Evolutionary conservation across 495 filamentous ascomycete species (phyloP).

Genomic region (Geopyxis carbonaria): DNA sequence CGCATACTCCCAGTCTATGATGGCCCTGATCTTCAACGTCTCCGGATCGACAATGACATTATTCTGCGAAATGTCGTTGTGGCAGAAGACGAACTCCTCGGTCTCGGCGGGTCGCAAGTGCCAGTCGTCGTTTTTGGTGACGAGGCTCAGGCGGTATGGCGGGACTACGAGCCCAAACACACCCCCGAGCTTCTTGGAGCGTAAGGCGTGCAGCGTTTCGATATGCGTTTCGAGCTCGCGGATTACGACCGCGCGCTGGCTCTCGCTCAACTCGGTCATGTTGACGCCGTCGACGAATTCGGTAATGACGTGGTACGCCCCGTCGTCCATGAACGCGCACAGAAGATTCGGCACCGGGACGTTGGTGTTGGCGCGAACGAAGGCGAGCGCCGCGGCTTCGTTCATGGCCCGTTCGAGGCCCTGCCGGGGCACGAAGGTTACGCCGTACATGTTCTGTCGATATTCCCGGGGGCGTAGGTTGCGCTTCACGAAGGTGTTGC

Average conservation of each 20-base stretch:
- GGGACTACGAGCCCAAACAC: constrained; percentile 6
- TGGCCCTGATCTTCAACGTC: constrained; percentile 24
- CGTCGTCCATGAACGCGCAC: constrained; percentile 7
- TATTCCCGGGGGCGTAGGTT: too few relatives aligned
- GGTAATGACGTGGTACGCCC: constrained; percentile 3
- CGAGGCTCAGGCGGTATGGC: constrained; percentile 5
- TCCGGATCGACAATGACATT: constrained; percentile 26
- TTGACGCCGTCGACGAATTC: background rate
- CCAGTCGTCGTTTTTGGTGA: constrained; percentile 1
- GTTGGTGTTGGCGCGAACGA: background rate
- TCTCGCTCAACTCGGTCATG: constrained; percentile 7
- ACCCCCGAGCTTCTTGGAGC: constrained; percentile 4
- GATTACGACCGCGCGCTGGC: constrained; percentile 7
- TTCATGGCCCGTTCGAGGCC: background rate
- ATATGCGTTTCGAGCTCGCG: constrained; percentile 9
- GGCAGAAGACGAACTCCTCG: constrained; percentile 25
- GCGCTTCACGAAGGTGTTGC: background rate
- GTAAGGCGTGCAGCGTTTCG: constrained; percentile 6
- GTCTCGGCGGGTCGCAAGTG: background rate
- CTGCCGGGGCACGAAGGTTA: background rate
- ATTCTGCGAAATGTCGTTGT: constrained; percentile 25
- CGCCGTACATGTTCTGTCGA: too few relatives aligned
- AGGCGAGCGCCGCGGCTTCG: constrained; percentile 1
- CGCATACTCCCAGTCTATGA: constrained; percentile 29
- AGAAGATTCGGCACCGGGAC: constrained; percentile 2